phyloP scores from a whole-genome alignment of 192 early-diverging fungal genomes.

The Coemansia interrupta region DNA sequence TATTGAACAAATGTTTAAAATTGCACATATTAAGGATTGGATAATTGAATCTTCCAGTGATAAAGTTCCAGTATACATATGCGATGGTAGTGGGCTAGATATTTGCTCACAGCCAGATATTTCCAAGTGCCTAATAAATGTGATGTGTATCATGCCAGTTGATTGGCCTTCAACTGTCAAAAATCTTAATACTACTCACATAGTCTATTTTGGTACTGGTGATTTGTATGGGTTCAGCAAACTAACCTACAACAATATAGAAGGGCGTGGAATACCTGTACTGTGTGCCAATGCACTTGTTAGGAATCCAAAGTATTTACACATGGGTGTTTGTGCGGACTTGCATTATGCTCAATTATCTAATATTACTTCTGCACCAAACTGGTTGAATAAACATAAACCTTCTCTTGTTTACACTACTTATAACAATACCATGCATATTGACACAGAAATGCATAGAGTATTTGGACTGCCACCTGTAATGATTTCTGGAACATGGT shows the following conservation, averaged over 20 bases:
- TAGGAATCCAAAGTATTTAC: constrained; percentile 25
- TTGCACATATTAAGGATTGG: too few species aligned
- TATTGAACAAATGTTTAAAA: too few species aligned
- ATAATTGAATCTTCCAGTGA: too few species aligned
- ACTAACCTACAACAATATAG: constrained; percentile 57
- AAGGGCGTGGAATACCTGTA: constrained; percentile 74
- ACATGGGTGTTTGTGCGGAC: constrained; percentile 69
- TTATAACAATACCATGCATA: constrained; percentile 59
- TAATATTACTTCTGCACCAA: constrained; percentile 70
- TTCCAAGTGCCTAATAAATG: too few species aligned
- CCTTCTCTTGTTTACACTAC: constrained; percentile 72
- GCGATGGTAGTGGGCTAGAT: too few species aligned
- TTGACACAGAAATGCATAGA: constrained; percentile 83
- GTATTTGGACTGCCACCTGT: constrained; percentile 84
- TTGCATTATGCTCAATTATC: constrained; percentile 68
- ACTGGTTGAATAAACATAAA: constrained; percentile 85
- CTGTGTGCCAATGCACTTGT: constrained; percentile 25
- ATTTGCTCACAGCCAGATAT: too few species aligned
- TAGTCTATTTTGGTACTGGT: constrained; percentile 92
- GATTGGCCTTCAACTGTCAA: constrained; percentile 61
- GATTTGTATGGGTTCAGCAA: constrained; percentile 72
- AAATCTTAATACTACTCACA: constrained; percentile 64
- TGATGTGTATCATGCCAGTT: too few species aligned
- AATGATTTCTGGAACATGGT: constrained; percentile 96
- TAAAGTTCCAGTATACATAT: too few species aligned